These are phyloP conservation scores for Saccharum officinarum DNA, from an alignment of 176 grass and related monocot genomes.

Conservation along the genomic window DNA sequence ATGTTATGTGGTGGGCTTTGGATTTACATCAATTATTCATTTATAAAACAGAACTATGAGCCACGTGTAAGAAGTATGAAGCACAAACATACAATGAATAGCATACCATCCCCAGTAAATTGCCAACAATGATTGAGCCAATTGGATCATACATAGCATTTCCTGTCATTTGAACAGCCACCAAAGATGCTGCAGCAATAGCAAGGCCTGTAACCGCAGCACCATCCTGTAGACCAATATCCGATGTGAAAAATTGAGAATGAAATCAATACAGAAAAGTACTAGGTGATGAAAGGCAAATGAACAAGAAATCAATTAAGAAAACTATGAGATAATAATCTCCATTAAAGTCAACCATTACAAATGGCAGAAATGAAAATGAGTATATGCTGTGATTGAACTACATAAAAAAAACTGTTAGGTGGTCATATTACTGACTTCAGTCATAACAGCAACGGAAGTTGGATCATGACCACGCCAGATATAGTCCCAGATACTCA, in stretches of 20 bases:
- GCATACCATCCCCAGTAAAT: conserved; percentile 91
- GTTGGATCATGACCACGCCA: conserved; percentile 99
- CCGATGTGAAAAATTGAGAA: conserved; percentile 39
- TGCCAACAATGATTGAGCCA: conserved; percentile 94
- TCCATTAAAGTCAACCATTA: not conserved
- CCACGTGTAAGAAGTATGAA: conserved; percentile 1
- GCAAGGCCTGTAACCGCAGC: conserved; percentile 88
- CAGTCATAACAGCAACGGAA: conserved; percentile 98
- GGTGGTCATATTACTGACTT: conserved; percentile 54
- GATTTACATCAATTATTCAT: not conserved
- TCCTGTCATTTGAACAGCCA: conserved; percentile 88
- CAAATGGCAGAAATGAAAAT: not conserved
- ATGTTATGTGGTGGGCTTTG: no score
- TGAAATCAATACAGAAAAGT: conserved; percentile 16
- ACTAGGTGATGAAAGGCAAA: conserved; percentile 12
- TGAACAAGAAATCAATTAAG: conserved; percentile 29
- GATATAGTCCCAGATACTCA: conserved; percentile 92
- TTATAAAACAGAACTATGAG: conserved; percentile 15
- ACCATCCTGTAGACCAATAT: conserved; percentile 66
- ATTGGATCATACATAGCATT: conserved; percentile 95
- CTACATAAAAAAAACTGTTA: conserved; percentile 7
- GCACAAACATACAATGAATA: conserved; percentile 16
- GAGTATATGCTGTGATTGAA: conserved; percentile 16
- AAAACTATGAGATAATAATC: not conserved
- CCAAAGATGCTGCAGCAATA: conserved; percentile 87